Evolutionary conservation across 495 filamentous ascomycete species (phyloP).

Genomic region (Penicillium salamii): DNA sequence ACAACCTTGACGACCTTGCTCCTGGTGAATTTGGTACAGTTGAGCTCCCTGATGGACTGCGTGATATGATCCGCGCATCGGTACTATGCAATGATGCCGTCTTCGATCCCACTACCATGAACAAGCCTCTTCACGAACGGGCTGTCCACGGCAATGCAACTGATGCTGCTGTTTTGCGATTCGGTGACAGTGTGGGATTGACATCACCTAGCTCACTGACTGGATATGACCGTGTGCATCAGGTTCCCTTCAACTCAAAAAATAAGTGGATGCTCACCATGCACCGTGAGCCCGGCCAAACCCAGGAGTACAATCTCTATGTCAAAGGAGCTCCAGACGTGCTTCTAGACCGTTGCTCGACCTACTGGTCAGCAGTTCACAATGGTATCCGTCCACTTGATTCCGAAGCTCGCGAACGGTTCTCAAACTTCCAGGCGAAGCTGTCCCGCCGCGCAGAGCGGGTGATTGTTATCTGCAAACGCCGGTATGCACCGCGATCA

Average conservation of each 20-base stretch:
- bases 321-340: slow-evolving; percentile 55
- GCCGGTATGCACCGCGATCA: slow-evolving; percentile 20
- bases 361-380: slow-evolving; percentile 38
- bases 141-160: slow-evolving; percentile 70
- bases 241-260: slow-evolving; percentile 74
- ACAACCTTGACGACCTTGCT: slow-evolving; percentile 21
- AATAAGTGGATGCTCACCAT: slow-evolving; percentile 61
- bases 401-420: slow-evolving; percentile 24
- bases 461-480: slow-evolving; percentile 49
- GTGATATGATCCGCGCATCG: slow-evolving; percentile 25
- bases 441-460: slow-evolving; percentile 48
- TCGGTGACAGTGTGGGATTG: slow-evolving; percentile 58
- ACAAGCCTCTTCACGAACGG: slow-evolving; percentile 51
- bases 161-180: slow-evolving; percentile 65
- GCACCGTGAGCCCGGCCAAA: slow-evolving; percentile 16
- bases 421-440: slow-evolving; percentile 38
- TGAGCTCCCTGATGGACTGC: slow-evolving; percentile 15
- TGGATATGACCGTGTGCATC: slow-evolving; percentile 56
- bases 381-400: slow-evolving; percentile 35
- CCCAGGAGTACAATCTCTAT: slow-evolving; percentile 24
- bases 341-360: slow-evolving; percentile 41
- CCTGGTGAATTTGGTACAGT: slow-evolving; percentile 2
- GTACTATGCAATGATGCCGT: slow-evolving; percentile 65
- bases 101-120: slow-evolving; percentile 59
- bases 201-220: slow-evolving; percentile 39